These are phyloP conservation scores for Mycosphaerella sp. DNA, from an alignment of 2,329 filamentous ascomycete species.

Conservation along the genomic window DNA sequence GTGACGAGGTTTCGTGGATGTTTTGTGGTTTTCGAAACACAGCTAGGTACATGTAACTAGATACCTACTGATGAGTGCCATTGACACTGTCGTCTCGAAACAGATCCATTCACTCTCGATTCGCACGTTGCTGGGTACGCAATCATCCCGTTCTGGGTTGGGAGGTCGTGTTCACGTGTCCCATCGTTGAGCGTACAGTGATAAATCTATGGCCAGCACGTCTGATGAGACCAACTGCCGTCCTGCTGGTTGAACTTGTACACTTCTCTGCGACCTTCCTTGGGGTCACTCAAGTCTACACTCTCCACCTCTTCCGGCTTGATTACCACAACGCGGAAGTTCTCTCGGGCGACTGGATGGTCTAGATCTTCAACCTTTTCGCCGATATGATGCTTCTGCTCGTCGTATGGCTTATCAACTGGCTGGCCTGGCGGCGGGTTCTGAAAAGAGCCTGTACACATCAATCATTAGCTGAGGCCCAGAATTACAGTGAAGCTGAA, in stretches of 20 bases:
- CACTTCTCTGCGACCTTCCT: slow-evolving; percentile 56
- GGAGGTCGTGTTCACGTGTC: neutral
- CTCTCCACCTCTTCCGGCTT: slow-evolving; percentile 70
- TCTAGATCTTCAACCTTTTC: slow-evolving; percentile 64
- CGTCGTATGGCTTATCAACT: slow-evolving; percentile 41
- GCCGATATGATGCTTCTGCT: slow-evolving; percentile 43
- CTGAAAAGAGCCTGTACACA: slow-evolving; percentile 54
- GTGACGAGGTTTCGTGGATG: neutral
- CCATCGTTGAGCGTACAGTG: neutral
- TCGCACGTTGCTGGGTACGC: no score
- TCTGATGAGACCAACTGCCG: slow-evolving; percentile 58
- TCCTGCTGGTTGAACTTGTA: slow-evolving; percentile 55
- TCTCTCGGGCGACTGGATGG: slow-evolving; percentile 62
- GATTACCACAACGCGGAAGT: slow-evolving; percentile 85
- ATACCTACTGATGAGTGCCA: neutral
- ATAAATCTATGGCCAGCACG: slow-evolving; percentile 57
- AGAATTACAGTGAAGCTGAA: neutral
- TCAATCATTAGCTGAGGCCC: slow-evolving; percentile 1
- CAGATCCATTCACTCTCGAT: neutral
- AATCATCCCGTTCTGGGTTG: neutral
- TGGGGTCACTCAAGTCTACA: slow-evolving; percentile 63
- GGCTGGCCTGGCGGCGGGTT: slow-evolving; percentile 48
- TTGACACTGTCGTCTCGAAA: neutral
- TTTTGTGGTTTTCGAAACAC: neutral
- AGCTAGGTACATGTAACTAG: neutral